These are phyloP conservation scores for Malassezia furfur DNA, from an alignment of 1,284 basidiomycete genomes.

Conservation along the genomic window DNA sequence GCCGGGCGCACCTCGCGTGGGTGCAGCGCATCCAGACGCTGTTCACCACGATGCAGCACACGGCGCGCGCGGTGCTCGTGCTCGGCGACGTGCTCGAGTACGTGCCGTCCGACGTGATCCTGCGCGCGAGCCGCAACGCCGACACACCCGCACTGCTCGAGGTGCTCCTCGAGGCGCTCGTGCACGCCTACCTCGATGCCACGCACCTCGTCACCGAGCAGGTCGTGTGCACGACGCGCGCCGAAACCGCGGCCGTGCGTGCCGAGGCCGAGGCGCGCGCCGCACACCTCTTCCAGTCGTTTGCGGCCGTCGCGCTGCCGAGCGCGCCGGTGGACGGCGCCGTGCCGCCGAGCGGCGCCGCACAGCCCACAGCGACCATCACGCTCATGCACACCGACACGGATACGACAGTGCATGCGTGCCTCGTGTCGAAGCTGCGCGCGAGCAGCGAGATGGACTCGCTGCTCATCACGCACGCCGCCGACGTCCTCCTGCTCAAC, in stretches of 20 bases:
- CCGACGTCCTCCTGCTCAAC: slow-evolving; percentile 8
- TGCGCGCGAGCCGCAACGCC: slow-evolving; percentile 5
- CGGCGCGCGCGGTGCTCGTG: slow-evolving; percentile 8
- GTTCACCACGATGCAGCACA: not conserved
- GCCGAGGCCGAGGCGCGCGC: not conserved
- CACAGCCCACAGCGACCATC: slow-evolving; percentile 9
- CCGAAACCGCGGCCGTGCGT: not conserved
- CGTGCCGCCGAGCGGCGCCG: not conserved
- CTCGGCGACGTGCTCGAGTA: slow-evolving; percentile 5
- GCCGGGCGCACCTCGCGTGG: not conserved
- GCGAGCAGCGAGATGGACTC: slow-evolving; percentile 5
- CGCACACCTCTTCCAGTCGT: slow-evolving; percentile 6
- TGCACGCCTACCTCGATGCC: slow-evolving; percentile 5
- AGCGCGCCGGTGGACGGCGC: not conserved
- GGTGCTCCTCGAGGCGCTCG: slow-evolving; percentile 3
- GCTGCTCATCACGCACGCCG: slow-evolving; percentile 11
- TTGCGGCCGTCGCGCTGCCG: not conserved
- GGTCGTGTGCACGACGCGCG: not conserved
- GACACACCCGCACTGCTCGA: not conserved
- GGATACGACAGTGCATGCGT: slow-evolving; percentile 2
- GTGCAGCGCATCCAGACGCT: slow-evolving; percentile 17
- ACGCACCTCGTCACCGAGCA: not conserved
- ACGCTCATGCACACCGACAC: slow-evolving; percentile 9
- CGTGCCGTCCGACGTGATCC: slow-evolving; percentile 4
- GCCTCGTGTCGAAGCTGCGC: slow-evolving; percentile 5